A percentile compares a stretch with the other conserved stretches of the same genome.
Conservation (phyloP, 2,329 filamentous ascomycete species). For the Dryadomyces quercivorus region DNA sequence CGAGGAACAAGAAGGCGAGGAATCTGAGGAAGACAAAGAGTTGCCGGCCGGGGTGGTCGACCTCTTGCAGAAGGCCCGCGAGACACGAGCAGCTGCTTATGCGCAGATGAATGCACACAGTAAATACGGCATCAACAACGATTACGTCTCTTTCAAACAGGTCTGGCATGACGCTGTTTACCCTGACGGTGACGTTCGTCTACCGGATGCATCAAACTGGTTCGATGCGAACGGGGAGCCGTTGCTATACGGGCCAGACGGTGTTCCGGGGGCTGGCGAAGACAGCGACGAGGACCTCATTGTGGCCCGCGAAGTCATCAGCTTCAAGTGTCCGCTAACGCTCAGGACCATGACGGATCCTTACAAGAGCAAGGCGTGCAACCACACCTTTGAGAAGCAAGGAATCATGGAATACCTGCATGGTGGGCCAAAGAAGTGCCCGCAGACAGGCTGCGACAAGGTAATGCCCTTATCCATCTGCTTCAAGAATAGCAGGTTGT, state of each 20-base stretch:
- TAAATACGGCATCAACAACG: slow-evolving; percentile 43
- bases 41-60: slow-evolving; percentile 18
- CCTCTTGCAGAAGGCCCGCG: slow-evolving; percentile 24
- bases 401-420: slow-evolving; percentile 45
- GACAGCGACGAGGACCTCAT: slow-evolving; percentile 61
- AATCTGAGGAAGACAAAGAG: slow-evolving; percentile 14
- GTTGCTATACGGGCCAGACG: slow-evolving; percentile 10
- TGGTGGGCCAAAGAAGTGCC: slow-evolving; percentile 37
- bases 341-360: slow-evolving; percentile 53
- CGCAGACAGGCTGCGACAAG: slow-evolving; percentile 50
- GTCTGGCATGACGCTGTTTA: slow-evolving; percentile 42
- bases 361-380: slow-evolving; percentile 53
- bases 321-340: slow-evolving; percentile 58
- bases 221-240: slow-evolving; percentile 35
- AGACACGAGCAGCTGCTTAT: slow-evolving; percentile 30
- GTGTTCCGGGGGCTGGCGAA: slow-evolving; percentile 32
- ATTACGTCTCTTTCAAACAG: slow-evolving; percentile 47
- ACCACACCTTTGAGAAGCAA: slow-evolving; percentile 58
- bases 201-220: slow-evolving; percentile 43
- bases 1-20: slow-evolving; percentile 7
- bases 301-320: slow-evolving; percentile 49
- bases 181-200: slow-evolving; percentile 33
- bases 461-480: slow-evolving; percentile 23
- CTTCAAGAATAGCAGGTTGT: not conserved
- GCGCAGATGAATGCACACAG: slow-evolving; percentile 26